These are phyloP conservation scores for Juglanconis juglandina DNA, from an alignment of 2,329 filamentous ascomycete species.

Conservation along the genomic window DNA sequence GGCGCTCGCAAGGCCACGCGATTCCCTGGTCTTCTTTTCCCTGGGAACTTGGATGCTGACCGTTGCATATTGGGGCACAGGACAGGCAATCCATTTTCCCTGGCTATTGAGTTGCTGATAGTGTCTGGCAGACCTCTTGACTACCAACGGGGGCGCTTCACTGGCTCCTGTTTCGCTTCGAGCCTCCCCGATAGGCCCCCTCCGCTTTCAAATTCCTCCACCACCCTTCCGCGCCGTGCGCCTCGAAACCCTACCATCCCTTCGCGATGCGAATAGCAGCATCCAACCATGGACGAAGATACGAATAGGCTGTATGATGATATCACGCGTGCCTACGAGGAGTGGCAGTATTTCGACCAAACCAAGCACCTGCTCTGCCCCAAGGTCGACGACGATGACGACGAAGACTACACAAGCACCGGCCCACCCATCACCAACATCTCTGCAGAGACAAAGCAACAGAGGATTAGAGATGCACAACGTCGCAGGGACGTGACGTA, in stretches of 20 bases:
- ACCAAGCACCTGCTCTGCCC: constrained; percentile 67
- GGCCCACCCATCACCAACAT: constrained; percentile 44
- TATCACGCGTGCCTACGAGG: constrained; percentile 24
- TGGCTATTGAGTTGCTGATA: not conserved
- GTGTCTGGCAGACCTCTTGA: not conserved
- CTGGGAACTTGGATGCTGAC: not conserved
- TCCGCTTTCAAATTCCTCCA: no score
- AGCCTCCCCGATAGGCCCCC: not conserved
- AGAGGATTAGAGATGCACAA: constrained; percentile 52
- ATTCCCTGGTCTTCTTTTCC: not conserved
- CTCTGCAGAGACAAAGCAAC: constrained; percentile 46
- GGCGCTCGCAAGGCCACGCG: not conserved
- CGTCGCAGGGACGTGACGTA: constrained; percentile 60
- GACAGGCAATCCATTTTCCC: not conserved
- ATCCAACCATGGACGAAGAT: constrained; percentile 24
- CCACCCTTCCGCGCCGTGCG: not conserved
- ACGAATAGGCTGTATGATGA: constrained; percentile 24
- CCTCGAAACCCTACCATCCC: not conserved
- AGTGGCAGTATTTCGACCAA: constrained; percentile 31
- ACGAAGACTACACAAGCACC: constrained; percentile 59
- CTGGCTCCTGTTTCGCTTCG: not conserved
- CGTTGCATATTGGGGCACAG: not conserved
- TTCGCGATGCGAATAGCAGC: constrained; percentile 11
- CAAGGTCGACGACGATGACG: constrained; percentile 59
- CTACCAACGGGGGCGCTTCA: not conserved